Evolutionary conservation across 1,139 yeast genomes (phyloP).

Genomic region (Candida sp.): DNA sequence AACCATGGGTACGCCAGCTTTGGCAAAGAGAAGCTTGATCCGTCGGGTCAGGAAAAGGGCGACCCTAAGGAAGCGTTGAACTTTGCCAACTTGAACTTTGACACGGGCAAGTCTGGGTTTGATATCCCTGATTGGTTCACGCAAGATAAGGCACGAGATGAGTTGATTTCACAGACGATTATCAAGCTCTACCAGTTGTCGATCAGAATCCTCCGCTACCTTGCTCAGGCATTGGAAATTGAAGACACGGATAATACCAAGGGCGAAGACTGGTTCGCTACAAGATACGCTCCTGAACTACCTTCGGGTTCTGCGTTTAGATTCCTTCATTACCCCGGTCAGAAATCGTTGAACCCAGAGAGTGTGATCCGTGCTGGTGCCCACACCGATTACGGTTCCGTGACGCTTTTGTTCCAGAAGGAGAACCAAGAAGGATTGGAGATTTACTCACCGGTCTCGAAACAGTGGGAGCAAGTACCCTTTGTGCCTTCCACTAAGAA

Average conservation of each 20-base stretch:
- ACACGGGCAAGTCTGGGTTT: constrained; percentile 35
- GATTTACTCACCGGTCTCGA: constrained; percentile 55
- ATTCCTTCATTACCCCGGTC: constrained; percentile 72
- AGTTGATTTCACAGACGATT: constrained; percentile 33
- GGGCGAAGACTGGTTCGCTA: constrained; percentile 61
- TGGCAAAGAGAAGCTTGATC: constrained; percentile 64
- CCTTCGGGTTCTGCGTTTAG: constrained; percentile 68
- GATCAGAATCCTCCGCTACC: constrained; percentile 44
- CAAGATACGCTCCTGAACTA: constrained; percentile 54
- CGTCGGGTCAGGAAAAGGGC: constrained; percentile 46
- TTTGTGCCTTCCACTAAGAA: constrained; percentile 41
- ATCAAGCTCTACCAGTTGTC: constrained; percentile 49
- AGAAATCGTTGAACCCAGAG: constrained; percentile 52
- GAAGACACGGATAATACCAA: constrained; percentile 39
- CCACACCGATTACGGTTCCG: constrained; percentile 81
- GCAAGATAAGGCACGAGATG: constrained; percentile 31
- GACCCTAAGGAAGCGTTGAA: constrained; percentile 70
- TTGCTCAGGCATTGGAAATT: constrained; percentile 65
- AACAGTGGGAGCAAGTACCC: constrained; percentile 70
- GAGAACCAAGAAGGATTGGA: constrained; percentile 78
- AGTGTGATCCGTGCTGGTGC: constrained; percentile 81
- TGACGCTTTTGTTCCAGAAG: constrained; percentile 73
- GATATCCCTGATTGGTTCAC: constrained; percentile 50
- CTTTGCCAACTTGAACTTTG: constrained; percentile 43
- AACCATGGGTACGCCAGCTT: constrained; percentile 69